Percentiles rank a stretch among this genome's conserved stretches.
phyloP scores from a whole-genome alignment of 2,329 filamentous ascomycete species.

The Fusarium fracticaudum region DNA sequence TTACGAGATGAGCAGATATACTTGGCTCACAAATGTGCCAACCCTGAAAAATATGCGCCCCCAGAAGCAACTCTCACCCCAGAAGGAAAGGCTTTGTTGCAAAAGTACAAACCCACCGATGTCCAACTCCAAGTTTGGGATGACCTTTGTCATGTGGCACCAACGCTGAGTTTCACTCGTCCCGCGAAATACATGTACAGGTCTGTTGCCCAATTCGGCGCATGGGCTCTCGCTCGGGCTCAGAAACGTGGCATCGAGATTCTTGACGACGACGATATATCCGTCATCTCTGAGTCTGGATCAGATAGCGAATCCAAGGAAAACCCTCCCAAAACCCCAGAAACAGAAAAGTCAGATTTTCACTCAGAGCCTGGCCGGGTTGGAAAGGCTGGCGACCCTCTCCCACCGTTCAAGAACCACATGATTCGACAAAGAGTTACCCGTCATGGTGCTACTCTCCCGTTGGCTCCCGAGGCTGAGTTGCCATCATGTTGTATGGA shows the following conservation, averaged over 20 bases:
- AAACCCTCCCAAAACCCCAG: constrained; percentile 32
- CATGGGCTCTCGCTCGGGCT: constrained; percentile 86
- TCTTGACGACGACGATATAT: constrained; percentile 79
- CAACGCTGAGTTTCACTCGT: constrained; percentile 94
- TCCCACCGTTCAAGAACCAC: constrained; percentile 81
- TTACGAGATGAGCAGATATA: constrained; percentile 96
- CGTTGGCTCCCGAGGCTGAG: constrained; percentile 70
- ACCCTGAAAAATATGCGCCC: constrained; percentile 80
- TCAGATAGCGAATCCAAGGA: constrained; percentile 46
- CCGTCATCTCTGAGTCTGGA: constrained; percentile 72
- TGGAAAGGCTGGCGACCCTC: constrained; percentile 85
- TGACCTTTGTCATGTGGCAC: constrained; percentile 89
- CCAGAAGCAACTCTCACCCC: constrained; percentile 70
- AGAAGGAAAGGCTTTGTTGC: constrained; percentile 66
- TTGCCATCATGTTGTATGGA: constrained; percentile 73
- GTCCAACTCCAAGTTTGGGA: constrained; percentile 98
- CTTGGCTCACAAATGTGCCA: constrained; percentile 91
- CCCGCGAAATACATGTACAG: constrained; percentile 97
- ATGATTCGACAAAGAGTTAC: constrained; percentile 94
- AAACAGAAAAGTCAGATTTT: constrained; percentile 21
- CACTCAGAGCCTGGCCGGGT: constrained; percentile 56
- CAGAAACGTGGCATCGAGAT: constrained; percentile 85
- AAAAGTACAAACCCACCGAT: constrained; percentile 81
- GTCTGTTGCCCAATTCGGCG: constrained; percentile 90
- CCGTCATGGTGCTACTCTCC: constrained; percentile 77